These are phyloP conservation scores for Sclerotinia glacialis DNA, from an alignment of 2,329 filamentous ascomycete species.

Conservation along the genomic window DNA sequence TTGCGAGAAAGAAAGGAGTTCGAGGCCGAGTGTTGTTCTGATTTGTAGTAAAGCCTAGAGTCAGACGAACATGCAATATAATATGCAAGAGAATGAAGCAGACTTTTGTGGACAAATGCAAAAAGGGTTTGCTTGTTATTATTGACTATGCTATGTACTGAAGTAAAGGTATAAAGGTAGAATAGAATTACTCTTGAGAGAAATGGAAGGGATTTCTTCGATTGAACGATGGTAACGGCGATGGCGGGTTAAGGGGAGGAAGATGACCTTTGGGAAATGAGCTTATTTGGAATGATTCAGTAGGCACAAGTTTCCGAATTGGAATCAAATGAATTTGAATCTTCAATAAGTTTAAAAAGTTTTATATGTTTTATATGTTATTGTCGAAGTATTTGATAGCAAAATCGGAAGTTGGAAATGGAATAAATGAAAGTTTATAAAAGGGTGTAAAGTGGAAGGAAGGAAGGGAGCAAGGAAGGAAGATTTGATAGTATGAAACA, in stretches of 20 bases:
- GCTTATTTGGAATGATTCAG: constrained; percentile 22
- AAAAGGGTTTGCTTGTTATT: constrained; percentile 42
- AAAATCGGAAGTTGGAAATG: background rate
- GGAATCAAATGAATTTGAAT: background rate
- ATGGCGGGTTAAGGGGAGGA: constrained; percentile 24
- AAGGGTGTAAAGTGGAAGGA: background rate
- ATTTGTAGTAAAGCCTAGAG: constrained; percentile 33
- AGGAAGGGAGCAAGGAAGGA: background rate
- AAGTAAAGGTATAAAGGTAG: constrained; percentile 33
- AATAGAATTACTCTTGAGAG: constrained; percentile 29
- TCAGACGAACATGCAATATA: constrained; percentile 34
- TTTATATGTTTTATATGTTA: background rate
- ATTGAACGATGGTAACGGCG: background rate
- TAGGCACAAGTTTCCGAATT: constrained; percentile 3
- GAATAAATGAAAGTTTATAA: background rate
- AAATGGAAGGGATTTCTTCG: constrained; percentile 29
- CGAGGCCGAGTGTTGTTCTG: constrained; percentile 28
- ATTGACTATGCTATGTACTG: constrained; percentile 52
- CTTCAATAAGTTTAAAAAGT: background rate
- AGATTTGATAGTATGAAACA: too few relatives aligned
- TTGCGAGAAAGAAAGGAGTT: constrained; percentile 16
- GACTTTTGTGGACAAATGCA: constrained; percentile 37
- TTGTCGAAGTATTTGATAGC: background rate
- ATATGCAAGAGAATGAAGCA: constrained; percentile 37
- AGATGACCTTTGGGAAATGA: constrained; percentile 21